Evolutionary conservation across 371 early-diverging fungal genomes (phyloP).

Genomic region (Syncephalastrum racemosum): DNA sequence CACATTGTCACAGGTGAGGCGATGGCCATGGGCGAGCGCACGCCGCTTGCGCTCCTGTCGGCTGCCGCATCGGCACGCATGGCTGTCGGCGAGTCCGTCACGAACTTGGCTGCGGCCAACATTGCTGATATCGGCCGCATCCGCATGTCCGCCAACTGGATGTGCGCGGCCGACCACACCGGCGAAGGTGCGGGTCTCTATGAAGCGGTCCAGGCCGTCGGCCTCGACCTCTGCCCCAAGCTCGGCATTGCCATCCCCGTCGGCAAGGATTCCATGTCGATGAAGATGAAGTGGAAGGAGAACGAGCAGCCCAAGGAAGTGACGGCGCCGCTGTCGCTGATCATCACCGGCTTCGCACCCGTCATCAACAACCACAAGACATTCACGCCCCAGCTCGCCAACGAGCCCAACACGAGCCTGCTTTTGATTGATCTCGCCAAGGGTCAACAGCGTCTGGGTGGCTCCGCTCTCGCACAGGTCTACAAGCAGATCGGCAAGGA

Average conservation of each 20-base stretch:
- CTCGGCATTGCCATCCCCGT: slow-evolving; percentile 95
- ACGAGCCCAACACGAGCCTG: slow-evolving; percentile 56
- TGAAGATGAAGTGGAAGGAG: slow-evolving; percentile 90
- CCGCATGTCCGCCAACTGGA: slow-evolving; percentile 96
- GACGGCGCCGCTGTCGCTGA: slow-evolving; percentile 86
- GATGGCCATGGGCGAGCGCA: slow-evolving; percentile 97
- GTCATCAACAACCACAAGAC: slow-evolving; percentile 83
- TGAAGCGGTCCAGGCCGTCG: slow-evolving; percentile 91
- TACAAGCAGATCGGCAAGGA: slow-evolving; percentile 83
- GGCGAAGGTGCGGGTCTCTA: slow-evolving; percentile 95
- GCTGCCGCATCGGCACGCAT: slow-evolving; percentile 92
- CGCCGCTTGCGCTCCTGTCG: slow-evolving; percentile 82
- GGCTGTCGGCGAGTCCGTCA: slow-evolving; percentile 91
- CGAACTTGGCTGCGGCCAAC: slow-evolving; percentile 89
- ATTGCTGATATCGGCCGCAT: slow-evolving; percentile 69
- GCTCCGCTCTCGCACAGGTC: slow-evolving; percentile 91
- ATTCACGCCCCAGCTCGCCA: slow-evolving; percentile 82
- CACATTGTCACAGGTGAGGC: slow-evolving; percentile 85
- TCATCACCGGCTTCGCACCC: slow-evolving; percentile 90
- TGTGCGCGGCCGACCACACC: slow-evolving; percentile 87
- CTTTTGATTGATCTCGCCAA: slow-evolving; percentile 83
- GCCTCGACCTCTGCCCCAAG: slow-evolving; percentile 89
- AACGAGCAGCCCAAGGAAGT: slow-evolving; percentile 60
- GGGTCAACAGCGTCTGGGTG: slow-evolving; percentile 89
- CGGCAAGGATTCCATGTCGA: slow-evolving; percentile 98